Evolutionary conservation across 2,329 filamentous ascomycete species (phyloP).

Genomic region (Colletotrichum agaves): DNA sequence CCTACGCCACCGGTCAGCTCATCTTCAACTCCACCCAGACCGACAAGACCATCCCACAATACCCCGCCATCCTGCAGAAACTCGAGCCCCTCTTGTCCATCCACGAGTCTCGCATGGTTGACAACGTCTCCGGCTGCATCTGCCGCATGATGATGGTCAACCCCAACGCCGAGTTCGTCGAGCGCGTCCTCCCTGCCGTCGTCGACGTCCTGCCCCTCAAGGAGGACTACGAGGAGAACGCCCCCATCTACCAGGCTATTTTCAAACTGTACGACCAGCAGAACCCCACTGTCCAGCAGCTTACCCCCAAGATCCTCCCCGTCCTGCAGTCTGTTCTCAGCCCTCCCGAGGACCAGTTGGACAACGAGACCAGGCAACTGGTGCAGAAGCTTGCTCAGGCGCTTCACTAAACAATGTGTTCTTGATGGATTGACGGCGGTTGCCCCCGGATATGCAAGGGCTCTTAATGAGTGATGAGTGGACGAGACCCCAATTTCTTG

Average conservation of each 20-base stretch:
- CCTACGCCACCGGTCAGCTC: constrained; percentile 88
- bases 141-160: constrained; percentile 92
- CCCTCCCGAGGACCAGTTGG: constrained; percentile 79
- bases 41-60: constrained; percentile 76
- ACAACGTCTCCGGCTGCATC: constrained; percentile 93
- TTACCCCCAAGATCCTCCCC: constrained; percentile 75
- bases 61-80: constrained; percentile 82
- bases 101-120: constrained; percentile 82
- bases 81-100: constrained; percentile 86
- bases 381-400: constrained; percentile 71
- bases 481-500: constrained; percentile 36
- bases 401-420: constrained; percentile 41
- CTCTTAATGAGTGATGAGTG: constrained; percentile 38
- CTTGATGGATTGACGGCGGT: constrained; percentile 1
- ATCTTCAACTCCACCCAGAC: constrained; percentile 82
- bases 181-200: constrained; percentile 83
- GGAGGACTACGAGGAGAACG: constrained; percentile 97
- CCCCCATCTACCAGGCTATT: constrained; percentile 91
- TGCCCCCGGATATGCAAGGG: constrained; percentile 20
- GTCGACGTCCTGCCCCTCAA: constrained; percentile 84
- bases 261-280: constrained; percentile 81
- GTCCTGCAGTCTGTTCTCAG: constrained; percentile 79
- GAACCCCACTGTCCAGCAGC: constrained; percentile 74
- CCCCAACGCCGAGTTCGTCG: constrained; percentile 82
- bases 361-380: constrained; percentile 74